These are phyloP conservation scores for Kwoniella heveanensis DNA, from an alignment of 768 basidiomycete species.

Conservation along the genomic window DNA sequence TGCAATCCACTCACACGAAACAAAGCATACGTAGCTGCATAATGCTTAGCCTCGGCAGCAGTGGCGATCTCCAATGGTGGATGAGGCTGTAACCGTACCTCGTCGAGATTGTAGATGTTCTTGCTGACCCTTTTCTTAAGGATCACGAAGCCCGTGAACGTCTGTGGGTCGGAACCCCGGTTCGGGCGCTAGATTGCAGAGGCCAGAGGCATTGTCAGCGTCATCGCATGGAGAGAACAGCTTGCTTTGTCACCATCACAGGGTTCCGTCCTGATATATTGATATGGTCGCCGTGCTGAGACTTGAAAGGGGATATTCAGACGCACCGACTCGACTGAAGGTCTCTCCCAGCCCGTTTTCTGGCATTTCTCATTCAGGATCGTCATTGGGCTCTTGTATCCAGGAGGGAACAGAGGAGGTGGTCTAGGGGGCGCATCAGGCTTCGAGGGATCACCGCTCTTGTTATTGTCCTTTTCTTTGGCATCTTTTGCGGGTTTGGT, in stretches of 20 bases:
- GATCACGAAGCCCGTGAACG: conserved; percentile 66
- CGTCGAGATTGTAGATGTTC: conserved; percentile 65
- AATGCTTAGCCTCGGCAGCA: conserved; percentile 83
- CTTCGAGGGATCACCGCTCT: conserved; percentile 8
- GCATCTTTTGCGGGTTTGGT: conserved; percentile 61
- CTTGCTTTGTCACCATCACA: no score
- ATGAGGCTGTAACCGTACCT: conserved; percentile 71
- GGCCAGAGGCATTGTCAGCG: not conserved
- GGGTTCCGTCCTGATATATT: no score
- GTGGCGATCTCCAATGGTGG: conserved; percentile 69
- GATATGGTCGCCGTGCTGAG: no score
- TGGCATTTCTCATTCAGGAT: conserved; percentile 86
- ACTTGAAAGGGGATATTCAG: conserved; percentile 17
- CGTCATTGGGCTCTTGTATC: conserved; percentile 79
- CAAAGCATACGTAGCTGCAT: conserved; percentile 83
- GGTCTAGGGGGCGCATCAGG: conserved; percentile 45
- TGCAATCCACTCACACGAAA: conserved; percentile 66
- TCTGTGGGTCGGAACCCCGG: conserved; percentile 35
- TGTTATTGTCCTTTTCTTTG: conserved; percentile 52
- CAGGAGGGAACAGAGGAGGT: conserved; percentile 72
- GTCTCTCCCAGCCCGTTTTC: conserved; percentile 85
- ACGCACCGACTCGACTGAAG: conserved; percentile 72
- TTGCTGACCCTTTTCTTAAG: conserved; percentile 72
- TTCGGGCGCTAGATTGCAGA: conserved; percentile 34
- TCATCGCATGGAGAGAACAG: no score